Base-by-base conservation (phyloP, 495 filamentous ascomycete species). In the Bathelium albidoporum region DNA sequence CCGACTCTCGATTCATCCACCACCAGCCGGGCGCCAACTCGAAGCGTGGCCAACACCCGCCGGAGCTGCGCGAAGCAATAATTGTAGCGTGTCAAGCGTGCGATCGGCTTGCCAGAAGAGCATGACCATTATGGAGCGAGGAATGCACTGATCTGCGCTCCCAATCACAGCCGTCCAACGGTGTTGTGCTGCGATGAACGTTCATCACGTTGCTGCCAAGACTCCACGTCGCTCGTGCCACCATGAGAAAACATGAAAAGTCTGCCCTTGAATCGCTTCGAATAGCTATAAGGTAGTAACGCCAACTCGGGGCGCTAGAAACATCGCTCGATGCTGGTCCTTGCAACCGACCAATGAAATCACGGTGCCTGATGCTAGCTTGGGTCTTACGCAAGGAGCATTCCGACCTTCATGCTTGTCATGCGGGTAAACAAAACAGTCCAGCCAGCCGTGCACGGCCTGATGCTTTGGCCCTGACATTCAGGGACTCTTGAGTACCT, bases 381-480 rank as follows among this genome's bases (percentile, higher is more conserved):
- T 9, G 10, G 49, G 9, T 16, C 7, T 55, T 9, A 26, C 11
- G 49, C 49, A 55, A 55, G 49, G 49, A 55, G 24, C 49, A 55
- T 55, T 55, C 49, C 49, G 49, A 55, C 49, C 49, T 55, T 55
- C 49, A 55, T 55, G 49, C 49, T 28, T 16, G 12, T 55, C 22
- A 26, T 55, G 49, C 49, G 49, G 49, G 49, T 55, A 55, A 55
- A 55, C 49, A 55, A 55, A 55, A 55, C 49, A 55, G 49, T 29
- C 49, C 9, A 29, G 24, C 24, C 11, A 11, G 5, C 9, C 24
- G 22, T 39, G 34, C 34, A 39, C 14, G 34, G 5, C 5, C 5
- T 39, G 34, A 39, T 14, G 34, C 34, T 39, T 39, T 39, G n/a
- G n/a, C n/a, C n/a, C n/a, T n/a, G n/a, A n/a, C n/a, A n/a, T n/a